Conservation (phyloP, 805 yeast species). For the Candida sphagnicola region DNA sequence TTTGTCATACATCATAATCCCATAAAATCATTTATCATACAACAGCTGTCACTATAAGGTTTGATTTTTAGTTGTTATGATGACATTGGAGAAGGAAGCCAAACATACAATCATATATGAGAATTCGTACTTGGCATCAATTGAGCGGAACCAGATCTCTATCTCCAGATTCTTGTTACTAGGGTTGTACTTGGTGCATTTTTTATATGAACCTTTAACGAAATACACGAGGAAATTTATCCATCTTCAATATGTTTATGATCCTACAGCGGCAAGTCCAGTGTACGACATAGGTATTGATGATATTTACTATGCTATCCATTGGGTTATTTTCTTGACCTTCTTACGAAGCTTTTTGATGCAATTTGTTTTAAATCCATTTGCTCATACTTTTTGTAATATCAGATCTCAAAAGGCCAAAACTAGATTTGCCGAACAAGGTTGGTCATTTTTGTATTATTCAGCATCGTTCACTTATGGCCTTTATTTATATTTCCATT, state of each 20-base stretch:
- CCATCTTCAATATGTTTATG: constrained; percentile 20
- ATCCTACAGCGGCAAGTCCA: constrained; percentile 10
- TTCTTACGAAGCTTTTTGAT: constrained; percentile 59
- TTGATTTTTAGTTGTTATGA: too few relatives aligned
- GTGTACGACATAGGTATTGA: constrained; percentile 53
- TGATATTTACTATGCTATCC: constrained; percentile 51
- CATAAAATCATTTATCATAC: too few relatives aligned
- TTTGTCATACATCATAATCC: too few relatives aligned
- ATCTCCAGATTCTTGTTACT: constrained; percentile 26
- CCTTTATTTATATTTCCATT: constrained; percentile 47
- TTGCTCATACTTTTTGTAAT: constrained; percentile 41
- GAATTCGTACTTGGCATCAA: constrained; percentile 19
- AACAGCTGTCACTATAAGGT: too few relatives aligned
- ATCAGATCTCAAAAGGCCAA: constrained; percentile 49
- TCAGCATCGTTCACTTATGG: constrained; percentile 54
- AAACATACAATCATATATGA: too few relatives aligned
- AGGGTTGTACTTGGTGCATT: constrained; percentile 22
- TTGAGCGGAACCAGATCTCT: constrained; percentile 36
- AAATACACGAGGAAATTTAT: constrained; percentile 32
- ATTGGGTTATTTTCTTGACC: constrained; percentile 53
- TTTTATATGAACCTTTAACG: constrained; percentile 16
- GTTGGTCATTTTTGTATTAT: constrained; percentile 70
- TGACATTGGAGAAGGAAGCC: too few relatives aligned
- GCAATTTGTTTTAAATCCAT: constrained; percentile 53
- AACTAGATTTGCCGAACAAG: constrained; percentile 80